These are phyloP conservation scores for Plasmodium vinckei DNA, from an alignment of 169 alveolate species.

Conservation along the genomic window DNA sequence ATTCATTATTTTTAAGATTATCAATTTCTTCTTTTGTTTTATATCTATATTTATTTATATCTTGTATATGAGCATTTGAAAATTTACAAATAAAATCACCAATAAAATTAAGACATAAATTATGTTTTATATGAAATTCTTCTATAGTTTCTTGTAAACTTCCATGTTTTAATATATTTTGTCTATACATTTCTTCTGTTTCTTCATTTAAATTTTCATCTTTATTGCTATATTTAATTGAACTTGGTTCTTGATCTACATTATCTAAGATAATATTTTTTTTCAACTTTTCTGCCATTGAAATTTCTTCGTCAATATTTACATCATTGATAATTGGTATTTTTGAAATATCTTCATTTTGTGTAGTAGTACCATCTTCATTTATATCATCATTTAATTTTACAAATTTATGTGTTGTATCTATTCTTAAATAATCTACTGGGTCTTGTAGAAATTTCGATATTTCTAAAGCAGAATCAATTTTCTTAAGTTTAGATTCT, in stretches of 20 bases:
- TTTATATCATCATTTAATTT: background rate
- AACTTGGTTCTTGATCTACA: slow-evolving; percentile 37
- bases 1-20: background rate
- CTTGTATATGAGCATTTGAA: slow-evolving; percentile 23
- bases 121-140: slow-evolving; percentile 52
- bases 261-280: slow-evolving; percentile 25
- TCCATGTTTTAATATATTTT: slow-evolving; percentile 38
- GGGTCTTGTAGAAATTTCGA: slow-evolving; percentile 47
- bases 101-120: slow-evolving; percentile 32
- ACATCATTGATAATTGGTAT: slow-evolving; percentile 51
- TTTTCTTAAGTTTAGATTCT: slow-evolving; percentile 51
- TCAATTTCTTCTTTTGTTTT: slow-evolving; percentile 46
- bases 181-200: slow-evolving; percentile 22
- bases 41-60: slow-evolving; percentile 34
- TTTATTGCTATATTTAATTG: background rate
- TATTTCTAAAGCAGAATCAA: slow-evolving; percentile 63
- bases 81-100: slow-evolving; percentile 66
- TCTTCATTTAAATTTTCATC: slow-evolving; percentile 1
- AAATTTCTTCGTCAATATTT: slow-evolving; percentile 26
- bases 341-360: slow-evolving; percentile 14
- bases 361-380: background rate
- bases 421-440: slow-evolving; percentile 42
- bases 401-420: slow-evolving; percentile 16
- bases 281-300: slow-evolving; percentile 54
- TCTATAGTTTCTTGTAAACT: slow-evolving; percentile 40